Base-by-base conservation (phyloP, 1,139 yeast genomes). In the Debaryomyces singareniensis region DNA sequence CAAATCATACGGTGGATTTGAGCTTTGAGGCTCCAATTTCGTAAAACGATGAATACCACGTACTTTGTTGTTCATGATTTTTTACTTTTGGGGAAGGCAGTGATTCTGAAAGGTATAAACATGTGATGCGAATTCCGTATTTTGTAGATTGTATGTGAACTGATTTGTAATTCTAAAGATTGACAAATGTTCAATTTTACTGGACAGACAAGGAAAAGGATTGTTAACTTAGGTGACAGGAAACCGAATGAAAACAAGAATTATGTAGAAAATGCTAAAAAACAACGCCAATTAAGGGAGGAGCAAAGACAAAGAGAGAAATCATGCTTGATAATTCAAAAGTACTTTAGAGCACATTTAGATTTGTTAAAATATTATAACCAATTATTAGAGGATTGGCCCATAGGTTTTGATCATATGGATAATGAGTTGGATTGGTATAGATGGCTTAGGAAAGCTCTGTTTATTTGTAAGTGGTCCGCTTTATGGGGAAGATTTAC, bases 201-300 rank as follows among this genome's bases (percentile, higher is more conserved):
- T 4, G 93, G 93, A 2, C 72, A 71, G 34, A 68, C 69, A 4
- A 68, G 65, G 41, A 70, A 73, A 40, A 61, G 96, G 35, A 72
- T 69, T 24, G 80, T 89, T 39, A 87, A 89, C 49, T 62, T 87
- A 28, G 93, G 96, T 3, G 82, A 82, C 34, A 45, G 58, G 26
- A 54, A 61, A 14, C 49, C 55, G 29, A 41, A 47, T 29, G 46
- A 51, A 13, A 22, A 30, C 5, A 28, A 32, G 37, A 45, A 48
- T 39, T 49, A 51, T 35, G 56, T 89, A 13, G 74, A 71, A 37
- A 74, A 70, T 38, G 77, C 95, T 4, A 73, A 75, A 41, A 57
- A 58, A 25, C 89, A 84, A 39, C 65, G 97, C 21, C 70, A 67
- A 36, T 70, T 69, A 35, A 65, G 96, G 35, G 87, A 84, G 37